A percentile compares a stretch with the other conserved stretches of the same genome.
Evolutionary conservation across 2,329 filamentous ascomycete species (phyloP).

Genomic region (Xylariomycetidae sp.): DNA sequence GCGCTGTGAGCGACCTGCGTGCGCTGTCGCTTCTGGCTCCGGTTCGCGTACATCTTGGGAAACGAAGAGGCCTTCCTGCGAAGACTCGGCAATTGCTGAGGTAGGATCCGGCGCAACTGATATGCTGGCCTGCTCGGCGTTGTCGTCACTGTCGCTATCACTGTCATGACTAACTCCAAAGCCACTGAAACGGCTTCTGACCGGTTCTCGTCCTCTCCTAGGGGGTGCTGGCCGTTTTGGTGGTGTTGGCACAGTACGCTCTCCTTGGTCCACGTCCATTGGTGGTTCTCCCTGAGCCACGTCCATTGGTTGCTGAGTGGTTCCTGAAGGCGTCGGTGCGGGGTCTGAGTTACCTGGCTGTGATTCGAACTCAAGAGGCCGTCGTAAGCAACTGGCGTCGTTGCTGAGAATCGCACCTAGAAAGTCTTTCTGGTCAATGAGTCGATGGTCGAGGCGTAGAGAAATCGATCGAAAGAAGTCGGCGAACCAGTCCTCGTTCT

Average conservation of each 20-base stretch:
- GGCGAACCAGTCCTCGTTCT: constrained; percentile 58
- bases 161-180: constrained; percentile 52
- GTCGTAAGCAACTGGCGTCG: constrained; percentile 66
- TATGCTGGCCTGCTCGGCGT: constrained; percentile 22
- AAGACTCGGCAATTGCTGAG: constrained; percentile 24
- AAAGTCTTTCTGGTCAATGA: constrained; percentile 86
- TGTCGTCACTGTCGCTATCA: constrained; percentile 24
- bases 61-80: constrained; percentile 47
- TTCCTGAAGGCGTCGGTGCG: constrained; percentile 8
- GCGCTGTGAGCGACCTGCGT: constrained; percentile 26
- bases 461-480: constrained; percentile 66
- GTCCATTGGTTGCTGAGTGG: constrained; percentile 18
- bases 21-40: constrained; percentile 16
- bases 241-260: constrained; percentile 6
- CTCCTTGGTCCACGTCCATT: too few species aligned
- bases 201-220: constrained; percentile 32
- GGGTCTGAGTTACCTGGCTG: constrained; percentile 23
- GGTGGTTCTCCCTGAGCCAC: constrained; percentile 15
- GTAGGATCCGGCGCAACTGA: constrained; percentile 4
- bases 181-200: constrained; percentile 61
- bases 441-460: constrained; percentile 67
- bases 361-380: constrained; percentile 53
- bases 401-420: constrained; percentile 82
- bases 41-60: constrained; percentile 38
- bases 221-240: constrained; percentile 7